A percentile compares a stretch with the other conserved stretches of the same genome.
Evolutionary conservation across 2,329 filamentous ascomycete species (phyloP).

Genomic region (Sarocladium oryzae): DNA sequence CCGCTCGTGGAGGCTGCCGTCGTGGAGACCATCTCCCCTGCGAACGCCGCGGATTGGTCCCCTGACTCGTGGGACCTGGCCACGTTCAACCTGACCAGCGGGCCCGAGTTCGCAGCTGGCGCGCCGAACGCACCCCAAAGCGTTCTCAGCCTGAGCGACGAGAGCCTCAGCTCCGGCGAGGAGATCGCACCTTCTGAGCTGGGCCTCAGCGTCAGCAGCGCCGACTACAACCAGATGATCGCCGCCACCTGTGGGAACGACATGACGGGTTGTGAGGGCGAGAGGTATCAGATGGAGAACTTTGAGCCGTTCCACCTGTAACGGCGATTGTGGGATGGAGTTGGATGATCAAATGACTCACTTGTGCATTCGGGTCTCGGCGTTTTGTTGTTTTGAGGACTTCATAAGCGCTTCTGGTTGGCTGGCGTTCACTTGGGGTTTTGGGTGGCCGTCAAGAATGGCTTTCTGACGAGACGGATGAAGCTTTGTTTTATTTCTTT

Average conservation of each 20-base stretch:
- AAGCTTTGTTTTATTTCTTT: too few relatives aligned
- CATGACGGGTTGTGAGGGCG: conserved; percentile 14
- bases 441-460: neutral
- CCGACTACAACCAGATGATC: conserved; percentile 19
- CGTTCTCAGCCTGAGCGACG: conserved; percentile 50
- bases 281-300: neutral
- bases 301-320: neutral
- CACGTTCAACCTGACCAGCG: conserved; percentile 39
- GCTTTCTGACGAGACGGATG: neutral
- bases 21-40: neutral
- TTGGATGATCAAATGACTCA: neutral
- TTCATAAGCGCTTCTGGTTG: neutral
- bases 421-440: neutral
- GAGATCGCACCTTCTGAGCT: conserved; percentile 42
- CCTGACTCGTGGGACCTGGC: conserved; percentile 51
- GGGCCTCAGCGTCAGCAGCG: conserved; percentile 33
- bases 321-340: neutral
- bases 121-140: conserved; percentile 36
- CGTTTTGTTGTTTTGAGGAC: neutral
- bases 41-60: conserved; percentile 41
- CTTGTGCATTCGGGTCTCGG: too few relatives aligned
- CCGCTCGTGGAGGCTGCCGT: conserved; percentile 38
- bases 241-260: conserved; percentile 16
- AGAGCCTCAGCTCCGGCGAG: conserved; percentile 50
- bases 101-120: conserved; percentile 29